A percentile compares a stretch with the other conserved stretches of the same genome.
phyloP scores from a whole-genome alignment of 1,284 basidiomycete species.

The Phellopilus nigrolimitatus region DNA sequence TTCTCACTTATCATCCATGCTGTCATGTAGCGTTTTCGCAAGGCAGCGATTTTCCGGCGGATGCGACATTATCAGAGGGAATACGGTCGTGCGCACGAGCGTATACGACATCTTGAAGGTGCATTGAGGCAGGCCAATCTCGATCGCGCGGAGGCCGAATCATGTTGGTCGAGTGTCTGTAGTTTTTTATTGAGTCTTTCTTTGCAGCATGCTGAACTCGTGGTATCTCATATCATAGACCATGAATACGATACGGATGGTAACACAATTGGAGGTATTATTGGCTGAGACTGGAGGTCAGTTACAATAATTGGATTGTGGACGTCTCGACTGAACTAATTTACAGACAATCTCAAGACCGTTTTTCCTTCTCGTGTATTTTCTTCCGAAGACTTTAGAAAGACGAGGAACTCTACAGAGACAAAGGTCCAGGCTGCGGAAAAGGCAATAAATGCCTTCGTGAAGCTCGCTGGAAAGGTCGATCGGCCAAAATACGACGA shows the following conservation, averaged over 20 bases:
- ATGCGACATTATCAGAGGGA: slow-evolving; percentile 90
- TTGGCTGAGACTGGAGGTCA: slow-evolving; percentile 16
- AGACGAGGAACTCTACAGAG: slow-evolving; percentile 34
- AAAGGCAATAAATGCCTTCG: slow-evolving; percentile 55
- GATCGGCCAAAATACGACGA: slow-evolving; percentile 33
- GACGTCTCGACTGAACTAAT: not conserved
- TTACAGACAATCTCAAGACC: slow-evolving; percentile 17
- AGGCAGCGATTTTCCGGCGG: slow-evolving; percentile 88
- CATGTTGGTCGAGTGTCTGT: slow-evolving; percentile 18
- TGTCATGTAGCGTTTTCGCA: slow-evolving; percentile 60
- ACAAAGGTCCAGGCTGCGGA: slow-evolving; percentile 56
- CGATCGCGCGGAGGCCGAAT: slow-evolving; percentile 7
- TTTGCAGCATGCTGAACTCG: not conserved
- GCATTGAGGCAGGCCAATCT: slow-evolving; percentile 2
- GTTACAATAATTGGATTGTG: not conserved
- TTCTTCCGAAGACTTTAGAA: slow-evolving; percentile 10
- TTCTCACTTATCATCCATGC: not conserved
- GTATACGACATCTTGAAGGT: slow-evolving; percentile 35
- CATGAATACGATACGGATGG: slow-evolving; percentile 36
- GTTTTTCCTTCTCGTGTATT: slow-evolving; percentile 21
- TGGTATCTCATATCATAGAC: slow-evolving; percentile 3
- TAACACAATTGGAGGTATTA: slow-evolving; percentile 6
- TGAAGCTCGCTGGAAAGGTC: slow-evolving; percentile 34
- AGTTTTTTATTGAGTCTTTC: not conserved
- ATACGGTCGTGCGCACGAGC: slow-evolving; percentile 62